Evolutionary conservation across 78 protist species (phyloP).

Genomic region (Chrysochromulina parva): DNA sequence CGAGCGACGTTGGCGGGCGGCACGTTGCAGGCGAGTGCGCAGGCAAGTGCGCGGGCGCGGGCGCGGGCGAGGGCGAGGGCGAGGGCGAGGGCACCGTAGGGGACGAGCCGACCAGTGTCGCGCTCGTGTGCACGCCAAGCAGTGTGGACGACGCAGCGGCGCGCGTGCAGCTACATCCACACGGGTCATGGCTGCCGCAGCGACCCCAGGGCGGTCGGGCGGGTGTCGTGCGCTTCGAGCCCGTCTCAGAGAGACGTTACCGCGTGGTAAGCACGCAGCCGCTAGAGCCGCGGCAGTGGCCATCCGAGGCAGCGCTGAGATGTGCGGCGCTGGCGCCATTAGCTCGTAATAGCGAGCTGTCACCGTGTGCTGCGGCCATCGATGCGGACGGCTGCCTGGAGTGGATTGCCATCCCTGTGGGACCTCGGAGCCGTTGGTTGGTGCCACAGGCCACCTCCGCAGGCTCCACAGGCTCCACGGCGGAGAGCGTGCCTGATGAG

Average conservation of each 20-base stretch:
- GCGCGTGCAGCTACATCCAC: not conserved
- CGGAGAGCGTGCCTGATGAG: too few species aligned
- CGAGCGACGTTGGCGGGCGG: too few species aligned
- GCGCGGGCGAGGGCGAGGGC: too few species aligned
- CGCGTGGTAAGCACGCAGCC: not conserved
- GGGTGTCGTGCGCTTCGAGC: not conserved
- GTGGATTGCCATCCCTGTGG: not conserved
- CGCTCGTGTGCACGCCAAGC: not conserved
- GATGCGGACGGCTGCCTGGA: not conserved
- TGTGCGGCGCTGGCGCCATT: not conserved
- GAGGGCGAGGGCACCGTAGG: too few species aligned
- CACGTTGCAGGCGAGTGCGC: too few species aligned
- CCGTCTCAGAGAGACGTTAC: not conserved
- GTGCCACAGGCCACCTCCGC: too few species aligned
- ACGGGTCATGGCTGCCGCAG: not conserved
- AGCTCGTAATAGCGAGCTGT: not conserved
- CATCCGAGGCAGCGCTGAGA: not conserved
- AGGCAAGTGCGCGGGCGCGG: too few species aligned
- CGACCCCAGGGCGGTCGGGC: not conserved
- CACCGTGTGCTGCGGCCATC: not conserved
- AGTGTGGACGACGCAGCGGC: not conserved
- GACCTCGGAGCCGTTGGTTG: too few species aligned
- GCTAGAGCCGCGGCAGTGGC: not conserved
- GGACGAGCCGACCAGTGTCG: too few species aligned
- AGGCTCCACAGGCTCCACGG: too few species aligned